Percentiles rank a stretch among this genome's conserved stretches.
Evolutionary conservation across 2,329 filamentous ascomycete genomes (phyloP).

Genomic region (Aureobasidium mangrovei): DNA sequence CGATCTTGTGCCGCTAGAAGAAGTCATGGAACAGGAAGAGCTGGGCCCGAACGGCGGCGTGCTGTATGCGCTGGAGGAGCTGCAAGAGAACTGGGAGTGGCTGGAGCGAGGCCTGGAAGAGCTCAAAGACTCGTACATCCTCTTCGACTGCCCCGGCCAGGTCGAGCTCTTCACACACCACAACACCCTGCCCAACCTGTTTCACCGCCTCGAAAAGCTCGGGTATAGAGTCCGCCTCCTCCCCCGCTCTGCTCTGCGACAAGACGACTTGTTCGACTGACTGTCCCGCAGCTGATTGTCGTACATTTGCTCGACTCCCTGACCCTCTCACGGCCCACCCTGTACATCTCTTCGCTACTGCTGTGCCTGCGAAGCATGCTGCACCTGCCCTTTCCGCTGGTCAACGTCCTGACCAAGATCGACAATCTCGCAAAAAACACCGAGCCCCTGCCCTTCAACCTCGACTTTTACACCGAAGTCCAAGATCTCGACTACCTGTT

Average conservation of each 20-base stretch:
- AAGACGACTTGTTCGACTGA: slow-evolving; percentile 21
- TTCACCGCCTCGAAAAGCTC: slow-evolving; percentile 80
- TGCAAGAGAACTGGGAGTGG: slow-evolving; percentile 93
- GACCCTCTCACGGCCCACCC: slow-evolving; percentile 81
- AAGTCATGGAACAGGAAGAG: slow-evolving; percentile 86
- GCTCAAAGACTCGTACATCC: slow-evolving; percentile 73
- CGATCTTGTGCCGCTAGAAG: slow-evolving; percentile 78
- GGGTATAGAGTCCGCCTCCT: slow-evolving; percentile 69
- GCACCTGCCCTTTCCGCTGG: slow-evolving; percentile 90
- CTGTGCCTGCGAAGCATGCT: slow-evolving; percentile 93
- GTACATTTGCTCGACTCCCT: slow-evolving; percentile 92
- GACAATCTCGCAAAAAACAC: slow-evolving; percentile 74
- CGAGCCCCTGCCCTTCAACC: slow-evolving; percentile 80
- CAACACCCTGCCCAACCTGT: slow-evolving; percentile 80
- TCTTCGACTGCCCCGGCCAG: slow-evolving; percentile 95
- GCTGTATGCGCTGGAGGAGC: slow-evolving; percentile 86
- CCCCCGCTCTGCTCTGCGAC: background rate
- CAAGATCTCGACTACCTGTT: slow-evolving; percentile 83
- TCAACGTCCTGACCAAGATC: slow-evolving; percentile 96
- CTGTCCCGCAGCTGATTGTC: slow-evolving; percentile 63
- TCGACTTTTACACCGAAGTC: slow-evolving; percentile 96
- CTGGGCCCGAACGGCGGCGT: slow-evolving; percentile 89
- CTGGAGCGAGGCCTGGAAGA: slow-evolving; percentile 70
- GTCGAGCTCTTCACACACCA: slow-evolving; percentile 97
- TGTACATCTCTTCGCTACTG: slow-evolving; percentile 90